These are phyloP conservation scores for Ophiostoma ulmi DNA, from an alignment of 2,329 filamentous ascomycete species.

Conservation along the genomic window DNA sequence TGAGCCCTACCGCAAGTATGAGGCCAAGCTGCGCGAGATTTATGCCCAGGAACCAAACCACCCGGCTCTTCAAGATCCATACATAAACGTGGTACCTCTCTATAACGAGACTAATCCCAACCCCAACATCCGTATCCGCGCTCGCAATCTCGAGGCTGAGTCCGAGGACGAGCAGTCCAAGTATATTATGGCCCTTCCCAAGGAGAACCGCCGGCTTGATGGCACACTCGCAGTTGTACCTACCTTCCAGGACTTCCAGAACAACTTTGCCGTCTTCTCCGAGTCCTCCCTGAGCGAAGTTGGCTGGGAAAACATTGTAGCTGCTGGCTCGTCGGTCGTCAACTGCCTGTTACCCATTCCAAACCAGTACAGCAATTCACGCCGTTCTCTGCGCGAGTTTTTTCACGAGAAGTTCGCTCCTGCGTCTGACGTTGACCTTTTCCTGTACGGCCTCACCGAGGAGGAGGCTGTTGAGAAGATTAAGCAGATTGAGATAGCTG, in stretches of 20 bases:
- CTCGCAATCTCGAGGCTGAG: conserved; percentile 55
- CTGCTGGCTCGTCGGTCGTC: conserved; percentile 73
- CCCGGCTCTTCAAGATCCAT: conserved; percentile 32
- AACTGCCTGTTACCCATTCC: conserved; percentile 72
- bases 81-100: conserved; percentile 60
- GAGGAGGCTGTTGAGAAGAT: conserved; percentile 78
- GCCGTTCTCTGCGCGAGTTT: conserved; percentile 62
- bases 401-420: conserved; percentile 78
- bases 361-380: conserved; percentile 54
- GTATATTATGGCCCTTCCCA: conserved; percentile 65
- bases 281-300: conserved; percentile 71
- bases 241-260: conserved; percentile 64
- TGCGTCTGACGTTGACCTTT: conserved; percentile 81
- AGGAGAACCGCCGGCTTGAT: conserved; percentile 55
- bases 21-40: conserved; percentile 59
- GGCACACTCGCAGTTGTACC: conserved; percentile 64
- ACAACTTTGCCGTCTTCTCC: conserved; percentile 67
- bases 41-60: conserved; percentile 65
- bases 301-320: conserved; percentile 78
- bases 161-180: conserved; percentile 54
- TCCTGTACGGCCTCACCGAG: conserved; percentile 73
- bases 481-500: conserved; percentile 68
- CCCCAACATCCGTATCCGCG: conserved; percentile 54
- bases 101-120: conserved; percentile 57
- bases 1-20: conserved; percentile 62